Evolutionary conservation across 306 rosid genomes (phyloP), one percentile per base, ranked within the genome.

Genomic region (Castanea crenata): DNA sequence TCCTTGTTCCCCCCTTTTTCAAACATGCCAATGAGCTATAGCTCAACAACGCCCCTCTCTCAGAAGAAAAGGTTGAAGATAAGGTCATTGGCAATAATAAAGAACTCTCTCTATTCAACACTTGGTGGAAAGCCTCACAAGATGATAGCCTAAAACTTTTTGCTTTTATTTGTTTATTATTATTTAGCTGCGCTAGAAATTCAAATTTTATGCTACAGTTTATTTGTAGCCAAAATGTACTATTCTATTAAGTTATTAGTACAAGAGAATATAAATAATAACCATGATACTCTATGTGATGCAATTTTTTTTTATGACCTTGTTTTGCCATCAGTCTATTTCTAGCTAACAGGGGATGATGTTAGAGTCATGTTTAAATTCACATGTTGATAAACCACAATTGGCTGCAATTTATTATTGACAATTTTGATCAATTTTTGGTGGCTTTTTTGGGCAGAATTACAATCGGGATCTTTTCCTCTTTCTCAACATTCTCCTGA

Each of bases 391-490:
- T 55, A 55, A 23, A 56, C 31, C 31, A 62, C 21, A 72, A 67
- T 41, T 65, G 51, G 69, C 19, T 56, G 73, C 61, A 68, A 16
- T 57, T 64, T 58, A 6, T 19, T 68, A 27, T 13, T 72, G 68
- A 59, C 55, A 76, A 55, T 67, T 67, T 74, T 76, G 49, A 81
- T 52, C 61, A 56, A 35, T 79, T 81, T 81, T 74, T 79, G 52
- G 55, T 51, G 71, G 14, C 62, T 23, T 61, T 62, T 63, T 86
- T 83, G 68, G 64, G 71, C 98, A 96, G 99, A 87, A 65, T 75
- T 96, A 96, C 91, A 96, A 81, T 69, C 97, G 99, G 80, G 99
- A 96, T 80, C 93, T 96, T 75, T 96, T 96, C 83, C 57, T 96
- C 85, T 96, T 96, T 84, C 97, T 96, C 82, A 91, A 79, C 91